Conservation (phyloP, 176 grass and related monocot species). For the Oryza glaberrima region DNA sequence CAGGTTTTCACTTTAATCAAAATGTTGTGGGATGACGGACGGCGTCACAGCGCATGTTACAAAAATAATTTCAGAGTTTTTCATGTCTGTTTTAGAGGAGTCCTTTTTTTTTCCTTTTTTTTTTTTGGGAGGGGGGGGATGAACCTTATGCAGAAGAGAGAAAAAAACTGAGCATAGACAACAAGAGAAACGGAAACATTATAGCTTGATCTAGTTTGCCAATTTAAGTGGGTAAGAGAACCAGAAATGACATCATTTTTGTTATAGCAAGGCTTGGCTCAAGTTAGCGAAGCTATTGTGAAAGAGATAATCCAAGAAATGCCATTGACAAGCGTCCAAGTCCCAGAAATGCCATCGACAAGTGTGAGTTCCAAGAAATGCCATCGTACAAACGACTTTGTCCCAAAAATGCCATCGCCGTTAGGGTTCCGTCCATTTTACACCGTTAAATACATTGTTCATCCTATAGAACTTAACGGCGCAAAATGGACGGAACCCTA, state of each 20-base stretch:
- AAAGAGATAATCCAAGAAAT: no score
- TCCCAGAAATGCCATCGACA: no score
- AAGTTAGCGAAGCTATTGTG: neutral
- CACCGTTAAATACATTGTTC: no score
- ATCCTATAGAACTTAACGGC: no score
- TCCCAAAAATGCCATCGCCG: no score
- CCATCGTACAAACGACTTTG: no score
- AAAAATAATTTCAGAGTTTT: neutral
- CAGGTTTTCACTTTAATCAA: neutral
- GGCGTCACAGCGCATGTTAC: neutral
- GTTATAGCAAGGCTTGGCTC: neutral
- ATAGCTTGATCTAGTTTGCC: neutral
- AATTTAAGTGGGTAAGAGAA: neutral
- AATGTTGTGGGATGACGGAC: neutral
- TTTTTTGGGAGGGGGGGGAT: no score
- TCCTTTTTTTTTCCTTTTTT: neutral
- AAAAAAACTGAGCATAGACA: neutral
- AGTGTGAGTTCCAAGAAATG: no score
- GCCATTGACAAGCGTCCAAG: no score
- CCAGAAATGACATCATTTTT: neutral
- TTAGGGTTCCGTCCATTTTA: no score
- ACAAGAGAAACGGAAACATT: neutral
- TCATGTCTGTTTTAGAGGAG: neutral
- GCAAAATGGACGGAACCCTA: no score
- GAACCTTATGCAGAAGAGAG: neutral